These are phyloP conservation scores for Ascobolus immersus DNA, from an alignment of 495 filamentous ascomycete species.

Conservation along the genomic window DNA sequence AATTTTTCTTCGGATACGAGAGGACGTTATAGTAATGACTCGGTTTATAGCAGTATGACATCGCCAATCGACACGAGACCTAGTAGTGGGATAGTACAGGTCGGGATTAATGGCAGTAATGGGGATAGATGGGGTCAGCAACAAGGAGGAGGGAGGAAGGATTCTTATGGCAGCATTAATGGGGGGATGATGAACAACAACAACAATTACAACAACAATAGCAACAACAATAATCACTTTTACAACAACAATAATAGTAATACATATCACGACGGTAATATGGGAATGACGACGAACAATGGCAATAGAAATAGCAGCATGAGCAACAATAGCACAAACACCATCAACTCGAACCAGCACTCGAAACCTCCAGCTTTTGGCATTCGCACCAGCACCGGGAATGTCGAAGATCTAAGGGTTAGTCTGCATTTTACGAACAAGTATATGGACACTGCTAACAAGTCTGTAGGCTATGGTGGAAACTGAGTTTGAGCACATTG, in stretches of 20 bases:
- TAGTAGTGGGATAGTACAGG: no score
- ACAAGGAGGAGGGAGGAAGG: no score
- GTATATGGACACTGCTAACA: constrained; percentile 4
- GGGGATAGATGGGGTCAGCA: no score
- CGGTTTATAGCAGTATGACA: no score
- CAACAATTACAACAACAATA: constrained; percentile 15
- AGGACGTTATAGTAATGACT: no score
- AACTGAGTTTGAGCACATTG: constrained; percentile 54
- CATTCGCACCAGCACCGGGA: constrained; percentile 23
- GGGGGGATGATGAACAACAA: constrained; percentile 12
- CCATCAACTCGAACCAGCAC: constrained; percentile 1
- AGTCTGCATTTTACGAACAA: constrained; percentile 6
- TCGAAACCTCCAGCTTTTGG: constrained; percentile 16
- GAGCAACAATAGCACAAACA: not conserved
- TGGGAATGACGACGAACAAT: constrained; percentile 17
- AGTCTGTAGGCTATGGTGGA: constrained; percentile 45
- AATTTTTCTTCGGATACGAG: no score
- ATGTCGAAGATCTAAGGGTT: constrained; percentile 51
- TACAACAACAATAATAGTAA: no score
- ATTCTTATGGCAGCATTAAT: no score
- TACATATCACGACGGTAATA: constrained; percentile 18
- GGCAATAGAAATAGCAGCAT: constrained; percentile 9
- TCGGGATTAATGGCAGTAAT: no score
- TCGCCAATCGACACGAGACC: no score
- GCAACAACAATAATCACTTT: constrained; percentile 13